These are phyloP conservation scores for Hymenotorrendiella dingleyae DNA, from an alignment of 2,329 filamentous ascomycete genomes.

Conservation along the genomic window DNA sequence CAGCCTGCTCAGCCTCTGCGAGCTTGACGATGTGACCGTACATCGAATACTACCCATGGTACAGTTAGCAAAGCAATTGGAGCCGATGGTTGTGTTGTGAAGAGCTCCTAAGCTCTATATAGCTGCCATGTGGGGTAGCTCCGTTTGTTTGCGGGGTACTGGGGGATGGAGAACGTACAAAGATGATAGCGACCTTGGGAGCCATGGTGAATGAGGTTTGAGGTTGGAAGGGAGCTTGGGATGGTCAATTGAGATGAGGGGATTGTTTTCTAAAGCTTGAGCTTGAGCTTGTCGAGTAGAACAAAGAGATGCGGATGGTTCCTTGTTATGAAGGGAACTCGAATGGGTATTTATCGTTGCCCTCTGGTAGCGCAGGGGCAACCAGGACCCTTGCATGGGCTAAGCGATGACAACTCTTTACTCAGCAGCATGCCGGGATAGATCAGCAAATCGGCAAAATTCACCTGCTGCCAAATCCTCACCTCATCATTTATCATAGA, in stretches of 20 bases:
- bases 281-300: too few species aligned
- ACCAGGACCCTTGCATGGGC: neutral
- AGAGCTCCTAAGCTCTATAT: neutral
- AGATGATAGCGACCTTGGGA: slow-evolving; percentile 88
- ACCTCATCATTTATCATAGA: neutral
- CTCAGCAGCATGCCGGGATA: neutral
- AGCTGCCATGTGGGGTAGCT: too few species aligned
- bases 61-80: slow-evolving; percentile 5
- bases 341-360: neutral
- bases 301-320: neutral
- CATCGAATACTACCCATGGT: slow-evolving; percentile 68
- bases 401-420: neutral
- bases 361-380: neutral
- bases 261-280: neutral
- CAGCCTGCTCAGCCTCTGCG: slow-evolving; percentile 84
- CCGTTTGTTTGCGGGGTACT: slow-evolving; percentile 12
- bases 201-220: slow-evolving; percentile 52
- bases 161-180: slow-evolving; percentile 48
- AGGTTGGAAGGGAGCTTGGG: neutral
- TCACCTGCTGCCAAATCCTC: too few species aligned
- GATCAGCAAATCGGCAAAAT: too few species aligned
- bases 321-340: neutral
- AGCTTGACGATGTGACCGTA: slow-evolving; percentile 84
- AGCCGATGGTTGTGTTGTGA: neutral
- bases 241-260: neutral